phyloP scores from a whole-genome alignment of 257 asterid species.

The Gentiana straminea region DNA sequence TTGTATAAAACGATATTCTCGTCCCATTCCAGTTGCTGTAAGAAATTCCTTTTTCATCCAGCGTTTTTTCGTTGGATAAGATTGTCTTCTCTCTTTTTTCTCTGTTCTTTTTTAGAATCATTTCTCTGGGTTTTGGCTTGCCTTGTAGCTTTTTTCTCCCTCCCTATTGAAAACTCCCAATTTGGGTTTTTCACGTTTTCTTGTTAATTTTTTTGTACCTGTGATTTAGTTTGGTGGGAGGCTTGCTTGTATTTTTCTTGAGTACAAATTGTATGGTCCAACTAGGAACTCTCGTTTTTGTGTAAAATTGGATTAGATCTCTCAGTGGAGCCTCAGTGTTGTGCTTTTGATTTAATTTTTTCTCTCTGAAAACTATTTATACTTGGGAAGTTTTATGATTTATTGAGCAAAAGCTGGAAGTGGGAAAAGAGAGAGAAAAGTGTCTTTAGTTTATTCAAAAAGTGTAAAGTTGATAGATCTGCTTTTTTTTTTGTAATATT shows the following conservation, averaged over 20 bases:
- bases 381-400: background rate
- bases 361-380: background rate
- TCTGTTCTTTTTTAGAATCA: too few relatives aligned
- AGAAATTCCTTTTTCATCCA: too few relatives aligned
- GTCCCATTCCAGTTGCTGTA: too few relatives aligned
- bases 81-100: too few relatives aligned
- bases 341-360: background rate
- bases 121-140: too few relatives aligned
- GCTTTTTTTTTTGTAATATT: background rate
- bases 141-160: too few relatives aligned
- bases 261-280: conserved; percentile 1
- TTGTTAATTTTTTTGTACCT: too few relatives aligned
- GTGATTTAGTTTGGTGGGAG: too few relatives aligned
- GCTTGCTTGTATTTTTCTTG: background rate
- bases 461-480: conserved; percentile 11
- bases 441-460: conserved; percentile 2
- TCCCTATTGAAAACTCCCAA: too few relatives aligned
- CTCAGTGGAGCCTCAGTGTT: background rate
- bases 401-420: background rate
- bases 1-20: too few relatives aligned
- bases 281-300: background rate
- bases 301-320: conserved; percentile 11
- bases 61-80: too few relatives aligned
- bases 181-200: too few relatives aligned
- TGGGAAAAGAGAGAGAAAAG: background rate